phyloP scores from a whole-genome alignment of 106 monocot species.

The Allium sativum region DNA sequence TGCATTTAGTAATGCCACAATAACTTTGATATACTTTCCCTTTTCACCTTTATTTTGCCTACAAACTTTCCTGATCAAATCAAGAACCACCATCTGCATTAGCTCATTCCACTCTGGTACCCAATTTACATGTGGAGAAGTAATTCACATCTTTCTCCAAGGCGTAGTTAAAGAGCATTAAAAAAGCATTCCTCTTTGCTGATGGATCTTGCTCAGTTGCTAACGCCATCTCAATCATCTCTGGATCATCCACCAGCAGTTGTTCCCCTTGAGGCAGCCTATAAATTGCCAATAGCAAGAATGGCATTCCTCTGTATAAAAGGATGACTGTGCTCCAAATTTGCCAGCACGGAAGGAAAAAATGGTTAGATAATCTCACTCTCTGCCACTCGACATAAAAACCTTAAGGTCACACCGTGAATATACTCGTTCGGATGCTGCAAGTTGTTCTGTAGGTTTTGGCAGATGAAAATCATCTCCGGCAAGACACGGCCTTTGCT shows the following conservation, averaged over 20 bases:
- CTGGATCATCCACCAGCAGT: constrained; percentile 51
- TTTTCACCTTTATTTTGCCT: constrained; percentile 54
- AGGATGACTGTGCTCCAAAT: constrained; percentile 56
- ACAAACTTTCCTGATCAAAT: constrained; percentile 84
- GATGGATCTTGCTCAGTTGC: constrained; percentile 62
- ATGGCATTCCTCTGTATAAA: constrained; percentile 44
- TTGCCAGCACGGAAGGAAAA: constrained; percentile 50
- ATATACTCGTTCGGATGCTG: constrained; percentile 76
- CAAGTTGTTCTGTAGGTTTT: constrained; percentile 63
- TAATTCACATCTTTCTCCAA: constrained; percentile 69
- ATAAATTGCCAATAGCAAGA: constrained; percentile 46
- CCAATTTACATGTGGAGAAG: constrained; percentile 40
- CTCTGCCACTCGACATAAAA: constrained; percentile 55
- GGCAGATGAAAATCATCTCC: constrained; percentile 79
- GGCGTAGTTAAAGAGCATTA: constrained; percentile 72
- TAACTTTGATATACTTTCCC: constrained; percentile 69
- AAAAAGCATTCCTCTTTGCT: constrained; percentile 60
- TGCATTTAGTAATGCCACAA: constrained; percentile 41
- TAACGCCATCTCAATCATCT: constrained; percentile 53
- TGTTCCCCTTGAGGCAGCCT: constrained; percentile 57
- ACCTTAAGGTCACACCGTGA: constrained; percentile 65
- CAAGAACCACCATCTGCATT: constrained; percentile 76
- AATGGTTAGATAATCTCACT: constrained; percentile 62
- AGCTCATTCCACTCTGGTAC: constrained; percentile 65
- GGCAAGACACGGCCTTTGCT: constrained; percentile 47